Base-by-base conservation (phyloP, 495 filamentous ascomycete species). In the Pseudevernia furfuracea region DNA sequence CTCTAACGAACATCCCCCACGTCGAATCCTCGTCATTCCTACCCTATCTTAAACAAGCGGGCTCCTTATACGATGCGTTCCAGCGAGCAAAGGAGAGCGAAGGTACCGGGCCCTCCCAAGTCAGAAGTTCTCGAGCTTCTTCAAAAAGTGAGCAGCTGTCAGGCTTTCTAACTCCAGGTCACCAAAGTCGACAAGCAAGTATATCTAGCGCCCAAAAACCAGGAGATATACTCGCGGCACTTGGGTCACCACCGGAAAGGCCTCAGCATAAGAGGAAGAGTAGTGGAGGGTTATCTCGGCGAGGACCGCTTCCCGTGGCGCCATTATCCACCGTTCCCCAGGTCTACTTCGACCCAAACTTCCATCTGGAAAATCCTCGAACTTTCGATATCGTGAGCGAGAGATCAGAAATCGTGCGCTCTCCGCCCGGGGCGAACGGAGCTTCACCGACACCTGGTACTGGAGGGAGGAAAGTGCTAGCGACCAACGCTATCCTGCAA, bases 331-430 rank as follows among this genome's bases (percentile, higher is more conserved):
- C 91, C 2, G 96, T 99, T 59, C 94, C 94, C 0, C 80, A 77
- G 34, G 89, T 99, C 30, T 99, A 97, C 69, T 96, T 97, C 70
- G 95, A 97, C 58, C 89, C 92, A 44, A 87, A 92, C 68, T 99
- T 99, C 69, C 95, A 89, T 66, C 82, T 99, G 1, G 94, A 98
- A 70, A 99, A 99, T 66, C 94, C 94, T 0, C 83, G 94, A 28
- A 97, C 89, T 0, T 99, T 99, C 72, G 94, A 97, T 74, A 86
- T 97, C 34, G 91, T 99, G 39, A 97, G 92, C 64, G 94, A 99
- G 76, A 84, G 91, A 59, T 96, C 94, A 3, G 94, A 97, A 69
- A 89, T 99, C 2, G 86, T 97, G 11, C 80, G 86, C 28, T 89
- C 88, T 7, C 78, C 78, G 14, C 84, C 81, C 10, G 71, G 75